Evolutionary conservation across 768 basidiomycete species (phyloP).

Genomic region (Boletus fagicola): DNA sequence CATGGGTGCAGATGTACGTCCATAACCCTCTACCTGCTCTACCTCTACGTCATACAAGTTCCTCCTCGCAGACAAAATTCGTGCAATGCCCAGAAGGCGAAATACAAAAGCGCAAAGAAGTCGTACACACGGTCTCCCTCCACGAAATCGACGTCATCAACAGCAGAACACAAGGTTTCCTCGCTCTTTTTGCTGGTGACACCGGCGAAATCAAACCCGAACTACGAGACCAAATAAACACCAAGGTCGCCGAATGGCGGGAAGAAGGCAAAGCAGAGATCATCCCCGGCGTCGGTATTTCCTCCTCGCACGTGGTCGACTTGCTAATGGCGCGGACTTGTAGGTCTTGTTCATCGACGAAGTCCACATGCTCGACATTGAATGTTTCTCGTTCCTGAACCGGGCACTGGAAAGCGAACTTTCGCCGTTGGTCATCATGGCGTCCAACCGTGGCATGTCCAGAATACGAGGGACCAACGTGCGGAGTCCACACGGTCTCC

Average conservation of each 20-base stretch:
- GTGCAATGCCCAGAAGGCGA: slow-evolving; percentile 98
- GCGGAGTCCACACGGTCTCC: slow-evolving; percentile 91
- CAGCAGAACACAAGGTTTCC: slow-evolving; percentile 96
- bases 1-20: slow-evolving; percentile 94
- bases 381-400: slow-evolving; percentile 98
- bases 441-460: slow-evolving; percentile 93
- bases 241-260: slow-evolving; percentile 95
- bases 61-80: slow-evolving; percentile 77
- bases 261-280: slow-evolving; percentile 99
- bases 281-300: slow-evolving; percentile 78
- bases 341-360: slow-evolving; percentile 99
- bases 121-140: slow-evolving; percentile 94
- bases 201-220: slow-evolving; percentile 99
- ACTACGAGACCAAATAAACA: slow-evolving; percentile 92
- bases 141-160: slow-evolving; percentile 99
- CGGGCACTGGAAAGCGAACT: slow-evolving; percentile 92
- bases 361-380: slow-evolving; percentile 99
- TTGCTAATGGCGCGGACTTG: background rate
- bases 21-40: background rate
- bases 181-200: slow-evolving; percentile 92
- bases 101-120: slow-evolving; percentile 95
- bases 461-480: slow-evolving; percentile 94
- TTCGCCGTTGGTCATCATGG: slow-evolving; percentile 96
- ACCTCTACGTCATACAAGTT: background rate
- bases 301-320: background rate